These are phyloP conservation scores for Forsythia viridissima DNA, from an alignment of 257 asterid species.

Conservation along the genomic window DNA sequence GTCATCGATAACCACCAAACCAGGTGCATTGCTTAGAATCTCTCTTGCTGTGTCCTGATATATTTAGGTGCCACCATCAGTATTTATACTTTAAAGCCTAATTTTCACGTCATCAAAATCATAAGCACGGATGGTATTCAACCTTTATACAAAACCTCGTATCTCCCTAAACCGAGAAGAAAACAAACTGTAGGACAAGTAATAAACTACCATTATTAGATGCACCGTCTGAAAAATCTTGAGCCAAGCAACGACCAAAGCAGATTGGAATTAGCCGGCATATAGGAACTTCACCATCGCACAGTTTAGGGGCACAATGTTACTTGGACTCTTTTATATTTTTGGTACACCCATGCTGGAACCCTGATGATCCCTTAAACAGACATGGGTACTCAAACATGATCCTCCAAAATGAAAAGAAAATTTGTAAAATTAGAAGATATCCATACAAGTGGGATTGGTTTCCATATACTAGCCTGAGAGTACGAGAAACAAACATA, in stretches of 20 bases:
- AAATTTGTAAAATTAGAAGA: neutral
- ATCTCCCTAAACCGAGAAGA: neutral
- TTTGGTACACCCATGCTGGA: neutral
- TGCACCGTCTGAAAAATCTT: neutral
- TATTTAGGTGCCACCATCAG: too few species aligned
- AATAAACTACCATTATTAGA: neutral
- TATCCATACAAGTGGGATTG: neutral
- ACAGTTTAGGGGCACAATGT: neutral
- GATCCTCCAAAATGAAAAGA: too few species aligned
- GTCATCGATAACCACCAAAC: slow-evolving; percentile 82
- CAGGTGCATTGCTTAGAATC: slow-evolving; percentile 74
- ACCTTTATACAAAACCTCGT: neutral
- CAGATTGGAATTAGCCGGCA: neutral
- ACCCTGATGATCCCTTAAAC: neutral
- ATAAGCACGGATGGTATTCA: neutral
- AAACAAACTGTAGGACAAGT: neutral
- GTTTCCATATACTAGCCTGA: neutral
- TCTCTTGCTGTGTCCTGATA: slow-evolving; percentile 65
- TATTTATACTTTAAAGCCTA: too few species aligned
- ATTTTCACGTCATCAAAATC: too few species aligned
- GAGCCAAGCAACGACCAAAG: neutral
- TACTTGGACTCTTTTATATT: neutral
- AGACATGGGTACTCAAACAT: too few species aligned
- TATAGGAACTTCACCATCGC: neutral
- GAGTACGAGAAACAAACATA: neutral